Base-by-base conservation (phyloP, 441 rosid species). In the Erodium trifolium region DNA sequence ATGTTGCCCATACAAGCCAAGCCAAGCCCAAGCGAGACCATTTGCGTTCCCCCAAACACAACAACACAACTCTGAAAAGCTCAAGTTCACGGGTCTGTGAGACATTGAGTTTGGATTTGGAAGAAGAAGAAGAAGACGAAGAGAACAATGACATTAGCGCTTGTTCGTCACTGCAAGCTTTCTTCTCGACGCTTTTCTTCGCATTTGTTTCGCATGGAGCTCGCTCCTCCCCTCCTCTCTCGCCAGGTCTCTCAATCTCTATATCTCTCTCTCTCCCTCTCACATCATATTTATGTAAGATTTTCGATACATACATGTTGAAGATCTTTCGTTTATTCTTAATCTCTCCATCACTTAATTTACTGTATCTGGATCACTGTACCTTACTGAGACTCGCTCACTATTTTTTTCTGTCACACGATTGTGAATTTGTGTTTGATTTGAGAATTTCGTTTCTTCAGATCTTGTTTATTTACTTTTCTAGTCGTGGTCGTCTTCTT, bases 221-320 rank as follows among this genome's bases (percentile, higher is more conserved):
- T 74, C 73, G 37, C 78, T 77, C 70, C 73, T 57, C 72, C 81
- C 60, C 71, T 74, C 67, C 78, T 75, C 78, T 67, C 74, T 66
- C 84, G 91, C 65, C 85, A 81, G 81, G 91, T 68, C 70, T 8
- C 3, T 55, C 34, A 19, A 57, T 57, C 64, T 60, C 14, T 60
- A 59, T 43, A 23, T 55, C 35, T 37, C n/a, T n/a, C n/a, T n/a
- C n/a, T n/a, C n/a, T n/a, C n/a, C n/a, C 12, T 43, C 13, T 49
- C 17, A 53, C 2, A 51, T 51, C 18, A n/a, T 51, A 51, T 51
- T 9, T 2, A 47, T 51, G 59, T 14, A 4, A 47, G 53, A 47
- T 47, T 47, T 9, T 12, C 14, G 12, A 13, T 47, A 2, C 53
- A 13, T 47, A 11, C 9, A 11, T 13, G 14, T 47, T 47, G 53